Conservation (phyloP, 176 grass and related monocot genomes). For the Musa acuminata region DNA sequence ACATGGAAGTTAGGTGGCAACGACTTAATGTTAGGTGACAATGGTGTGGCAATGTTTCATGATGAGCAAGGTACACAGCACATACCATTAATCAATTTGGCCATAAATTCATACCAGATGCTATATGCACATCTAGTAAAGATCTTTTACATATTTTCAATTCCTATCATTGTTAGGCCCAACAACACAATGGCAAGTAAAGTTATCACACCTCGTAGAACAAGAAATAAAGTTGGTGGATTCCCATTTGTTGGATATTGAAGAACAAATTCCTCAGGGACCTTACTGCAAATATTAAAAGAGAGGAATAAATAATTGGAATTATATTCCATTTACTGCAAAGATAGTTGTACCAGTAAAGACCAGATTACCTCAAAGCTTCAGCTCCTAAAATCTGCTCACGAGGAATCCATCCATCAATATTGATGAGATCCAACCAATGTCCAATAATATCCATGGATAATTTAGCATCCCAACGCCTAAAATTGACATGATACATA, state of each 20-base stretch:
- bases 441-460: slow-evolving; percentile 94
- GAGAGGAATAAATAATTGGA: slow-evolving; percentile 13
- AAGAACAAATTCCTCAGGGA: slow-evolving; percentile 86
- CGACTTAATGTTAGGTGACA: too few species aligned
- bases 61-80: too few species aligned
- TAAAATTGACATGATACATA: slow-evolving; percentile 23
- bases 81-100: too few species aligned
- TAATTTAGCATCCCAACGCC: slow-evolving; percentile 91
- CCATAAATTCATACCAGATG: too few species aligned
- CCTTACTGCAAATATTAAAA: slow-evolving; percentile 57
- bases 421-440: slow-evolving; percentile 93
- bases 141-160: background rate
- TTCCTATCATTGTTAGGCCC: background rate
- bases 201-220: slow-evolving; percentile 42
- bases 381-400: slow-evolving; percentile 94
- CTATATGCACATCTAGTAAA: too few species aligned
- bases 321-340: background rate
- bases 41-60: too few species aligned
- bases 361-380: slow-evolving; percentile 70
- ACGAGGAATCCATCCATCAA: slow-evolving; percentile 98
- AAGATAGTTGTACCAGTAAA: slow-evolving; percentile 6
- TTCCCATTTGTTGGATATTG: slow-evolving; percentile 95
- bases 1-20: too few species aligned
- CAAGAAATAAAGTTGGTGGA: slow-evolving; percentile 92
- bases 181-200: slow-evolving; percentile 1